Percentiles rank a stretch among this genome's conserved stretches.
These are phyloP conservation scores for Neoboletus brunneissimus DNA, from an alignment of 768 basidiomycete genomes.

Conservation along the genomic window DNA sequence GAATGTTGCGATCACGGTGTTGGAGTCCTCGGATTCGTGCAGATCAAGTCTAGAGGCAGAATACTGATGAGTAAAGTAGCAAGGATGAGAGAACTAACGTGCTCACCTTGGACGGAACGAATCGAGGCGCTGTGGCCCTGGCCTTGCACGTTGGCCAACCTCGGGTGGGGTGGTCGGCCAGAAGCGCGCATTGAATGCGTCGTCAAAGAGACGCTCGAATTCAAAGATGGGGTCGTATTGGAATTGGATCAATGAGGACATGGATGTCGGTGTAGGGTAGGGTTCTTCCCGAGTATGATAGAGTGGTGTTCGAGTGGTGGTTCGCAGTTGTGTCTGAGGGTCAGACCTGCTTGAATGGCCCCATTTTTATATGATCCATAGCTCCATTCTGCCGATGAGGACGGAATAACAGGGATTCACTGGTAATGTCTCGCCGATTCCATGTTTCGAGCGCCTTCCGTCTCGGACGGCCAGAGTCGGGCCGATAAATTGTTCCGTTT, in stretches of 20 bases:
- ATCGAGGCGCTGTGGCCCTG: not conserved
- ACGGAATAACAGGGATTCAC: no score
- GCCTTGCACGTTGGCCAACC: not conserved
- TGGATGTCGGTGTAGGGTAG: no score
- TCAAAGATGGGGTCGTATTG: conserved; percentile 1
- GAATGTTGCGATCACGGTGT: conserved; percentile 45
- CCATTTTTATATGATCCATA: no score
- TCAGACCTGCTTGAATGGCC: no score
- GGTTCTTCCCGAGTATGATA: no score
- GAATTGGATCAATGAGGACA: conserved; percentile 7
- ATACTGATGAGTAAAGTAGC: not conserved
- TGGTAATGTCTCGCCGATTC: no score
- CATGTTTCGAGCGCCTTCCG: no score
- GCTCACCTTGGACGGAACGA: conserved; percentile 21
- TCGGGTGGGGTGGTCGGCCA: not conserved
- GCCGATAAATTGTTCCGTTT: no score
- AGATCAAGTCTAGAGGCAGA: conserved; percentile 39
- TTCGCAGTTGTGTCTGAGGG: no score
- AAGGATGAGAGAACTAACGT: rapidly evolving
- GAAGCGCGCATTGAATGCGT: conserved; percentile 7
- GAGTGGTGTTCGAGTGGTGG: no score
- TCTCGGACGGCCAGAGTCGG: no score
- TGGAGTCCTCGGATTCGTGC: conserved; percentile 38
- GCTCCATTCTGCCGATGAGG: no score
- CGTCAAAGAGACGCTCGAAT: conserved; percentile 1